Conservation (phyloP, 1,284 basidiomycete genomes). For the Tilletia caries region DNA sequence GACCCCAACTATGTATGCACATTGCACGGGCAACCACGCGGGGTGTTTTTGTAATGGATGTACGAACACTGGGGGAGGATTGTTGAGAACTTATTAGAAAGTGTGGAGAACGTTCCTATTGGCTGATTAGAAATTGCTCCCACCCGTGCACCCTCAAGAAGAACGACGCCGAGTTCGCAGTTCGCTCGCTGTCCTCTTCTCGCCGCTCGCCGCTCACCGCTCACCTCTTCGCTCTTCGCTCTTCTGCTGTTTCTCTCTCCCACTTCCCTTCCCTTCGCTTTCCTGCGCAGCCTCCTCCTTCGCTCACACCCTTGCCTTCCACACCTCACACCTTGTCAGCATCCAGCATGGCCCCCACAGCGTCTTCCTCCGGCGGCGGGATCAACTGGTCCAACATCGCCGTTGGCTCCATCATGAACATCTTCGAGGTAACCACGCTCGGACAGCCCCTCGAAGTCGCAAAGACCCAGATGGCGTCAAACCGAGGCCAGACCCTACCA, state of each 20-base stretch:
- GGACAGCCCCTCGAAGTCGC: conserved; percentile 97
- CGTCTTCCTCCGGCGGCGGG: conserved; percentile 67
- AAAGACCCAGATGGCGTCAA: conserved; percentile 67
- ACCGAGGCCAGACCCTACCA: conserved; percentile 73
- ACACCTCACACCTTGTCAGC: neutral
- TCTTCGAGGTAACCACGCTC: conserved; percentile 91
- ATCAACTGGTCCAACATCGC: conserved; percentile 99
- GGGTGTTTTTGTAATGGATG: too few relatives aligned
- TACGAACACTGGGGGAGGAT: too few relatives aligned
- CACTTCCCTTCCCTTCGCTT: neutral
- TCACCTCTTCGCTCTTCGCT: too few relatives aligned
- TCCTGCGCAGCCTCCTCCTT: neutral
- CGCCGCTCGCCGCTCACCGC: too few relatives aligned
- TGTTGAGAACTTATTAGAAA: too few relatives aligned
- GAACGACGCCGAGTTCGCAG: too few relatives aligned
- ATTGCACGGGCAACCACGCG: too few relatives aligned
- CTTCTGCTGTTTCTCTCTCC: neutral
- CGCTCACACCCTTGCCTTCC: neutral
- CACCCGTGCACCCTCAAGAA: too few relatives aligned
- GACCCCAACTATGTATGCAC: too few relatives aligned
- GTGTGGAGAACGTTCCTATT: too few relatives aligned
- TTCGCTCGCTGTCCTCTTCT: too few relatives aligned
- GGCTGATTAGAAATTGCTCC: too few relatives aligned
- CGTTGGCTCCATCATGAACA: conserved; percentile 70
- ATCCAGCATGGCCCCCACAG: conserved; percentile 58